These are phyloP conservation scores for Diplodia scrobiculata DNA, from an alignment of 2,329 filamentous ascomycete species.

Conservation along the genomic window DNA sequence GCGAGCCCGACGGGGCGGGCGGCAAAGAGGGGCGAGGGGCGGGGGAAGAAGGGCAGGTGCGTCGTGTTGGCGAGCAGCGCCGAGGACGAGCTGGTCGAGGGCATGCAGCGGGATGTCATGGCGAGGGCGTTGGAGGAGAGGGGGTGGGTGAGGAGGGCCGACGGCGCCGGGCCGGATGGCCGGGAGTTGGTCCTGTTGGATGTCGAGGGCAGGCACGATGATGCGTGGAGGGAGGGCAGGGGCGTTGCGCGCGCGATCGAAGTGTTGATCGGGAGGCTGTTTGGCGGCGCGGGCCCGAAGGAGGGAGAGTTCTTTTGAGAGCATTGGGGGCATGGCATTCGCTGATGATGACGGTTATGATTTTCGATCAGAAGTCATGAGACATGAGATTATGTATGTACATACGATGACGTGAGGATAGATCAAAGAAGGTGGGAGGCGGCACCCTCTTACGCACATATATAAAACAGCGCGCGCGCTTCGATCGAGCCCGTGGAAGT, in stretches of 20 bases:
- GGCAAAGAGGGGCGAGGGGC: conserved; percentile 43
- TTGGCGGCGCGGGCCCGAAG: neutral
- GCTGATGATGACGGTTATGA: no score
- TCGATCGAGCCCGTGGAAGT: neutral
- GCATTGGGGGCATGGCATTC: neutral
- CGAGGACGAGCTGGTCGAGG: conserved; percentile 55
- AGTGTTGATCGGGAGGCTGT: conserved; percentile 36
- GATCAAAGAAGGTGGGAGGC: neutral
- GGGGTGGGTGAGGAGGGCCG: conserved; percentile 40
- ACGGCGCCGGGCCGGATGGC: conserved; percentile 34
- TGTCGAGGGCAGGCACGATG: conserved; percentile 63
- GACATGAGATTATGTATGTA: no score
- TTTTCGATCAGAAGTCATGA: no score
- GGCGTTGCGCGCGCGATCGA: conserved; percentile 55
- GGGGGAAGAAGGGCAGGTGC: conserved; percentile 31
- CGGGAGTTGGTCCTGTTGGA: conserved; percentile 48
- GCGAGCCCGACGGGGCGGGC: conserved; percentile 57
- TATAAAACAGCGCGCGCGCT: neutral
- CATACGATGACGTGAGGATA: neutral
- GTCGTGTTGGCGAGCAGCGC: conserved; percentile 52
- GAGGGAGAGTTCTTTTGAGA: conserved; percentile 15
- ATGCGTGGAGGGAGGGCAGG: conserved; percentile 62
- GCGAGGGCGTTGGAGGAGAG: conserved; percentile 51
- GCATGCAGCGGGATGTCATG: conserved; percentile 63
- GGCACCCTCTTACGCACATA: no score